Percentiles rank a stretch among this genome's conserved stretches.
These are phyloP conservation scores for Sporisorium exsertum DNA, from an alignment of 1,284 basidiomycete genomes.

Conservation along the genomic window DNA sequence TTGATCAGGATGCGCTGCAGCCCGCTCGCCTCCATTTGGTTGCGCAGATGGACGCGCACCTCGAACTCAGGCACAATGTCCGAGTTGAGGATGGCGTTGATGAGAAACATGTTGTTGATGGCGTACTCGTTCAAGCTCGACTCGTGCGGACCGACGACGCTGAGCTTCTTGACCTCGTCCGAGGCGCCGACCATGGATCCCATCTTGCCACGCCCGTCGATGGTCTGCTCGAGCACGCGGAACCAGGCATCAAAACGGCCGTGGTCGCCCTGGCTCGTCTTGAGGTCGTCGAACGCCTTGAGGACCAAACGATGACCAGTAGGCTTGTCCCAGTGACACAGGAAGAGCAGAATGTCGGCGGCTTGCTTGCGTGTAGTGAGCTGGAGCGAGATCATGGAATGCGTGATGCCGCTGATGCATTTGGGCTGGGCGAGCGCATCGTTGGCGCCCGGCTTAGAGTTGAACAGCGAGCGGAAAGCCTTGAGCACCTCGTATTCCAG, in stretches of 20 bases:
- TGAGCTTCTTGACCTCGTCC: conserved; percentile 79
- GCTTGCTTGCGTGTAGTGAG: conserved; percentile 83
- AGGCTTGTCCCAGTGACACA: conserved; percentile 72
- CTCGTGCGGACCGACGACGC: conserved; percentile 75
- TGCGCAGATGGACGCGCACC: conserved; percentile 83
- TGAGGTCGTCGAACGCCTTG: conserved; percentile 71
- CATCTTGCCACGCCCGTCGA: conserved; percentile 91
- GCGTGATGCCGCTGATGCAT: conserved; percentile 84
- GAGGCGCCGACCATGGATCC: conserved; percentile 93
- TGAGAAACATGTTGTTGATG: conserved; percentile 61
- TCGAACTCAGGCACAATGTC: conserved; percentile 73
- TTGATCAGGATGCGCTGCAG: conserved; percentile 80
- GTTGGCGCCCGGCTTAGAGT: conserved; percentile 79
- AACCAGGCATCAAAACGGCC: conserved; percentile 89
- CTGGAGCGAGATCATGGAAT: conserved; percentile 85
- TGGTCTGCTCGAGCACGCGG: conserved; percentile 80
- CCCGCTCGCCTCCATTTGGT: conserved; percentile 89
- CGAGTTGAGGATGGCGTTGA: conserved; percentile 60
- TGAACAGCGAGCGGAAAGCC: conserved; percentile 86
- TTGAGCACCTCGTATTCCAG: conserved; percentile 92
- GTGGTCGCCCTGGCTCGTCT: conserved; percentile 54
- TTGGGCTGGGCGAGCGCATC: conserved; percentile 83
- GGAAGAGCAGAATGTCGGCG: conserved; percentile 78
- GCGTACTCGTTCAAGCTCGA: conserved; percentile 77
- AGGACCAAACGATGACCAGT: conserved; percentile 72